Percentiles rank a stretch among this genome's conserved stretches.
These are phyloP conservation scores for Fusarium falciforme DNA, from an alignment of 2,329 filamentous ascomycete genomes.

Conservation along the genomic window DNA sequence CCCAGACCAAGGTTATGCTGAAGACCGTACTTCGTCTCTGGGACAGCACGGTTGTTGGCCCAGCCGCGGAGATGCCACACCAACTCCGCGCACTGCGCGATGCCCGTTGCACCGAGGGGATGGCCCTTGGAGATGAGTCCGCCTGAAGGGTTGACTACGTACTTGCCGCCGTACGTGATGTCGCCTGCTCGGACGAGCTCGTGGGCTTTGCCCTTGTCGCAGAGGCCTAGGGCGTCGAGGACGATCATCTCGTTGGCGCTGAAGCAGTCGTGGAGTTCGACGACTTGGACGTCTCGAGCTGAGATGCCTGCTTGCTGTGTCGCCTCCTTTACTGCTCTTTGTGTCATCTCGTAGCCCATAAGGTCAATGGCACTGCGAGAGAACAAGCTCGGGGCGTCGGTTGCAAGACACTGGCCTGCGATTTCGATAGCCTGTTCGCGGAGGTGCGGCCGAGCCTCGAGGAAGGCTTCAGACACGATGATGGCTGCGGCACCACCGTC, in stretches of 20 bases:
- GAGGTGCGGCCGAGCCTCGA: constrained; percentile 85
- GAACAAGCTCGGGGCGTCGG: constrained; percentile 84
- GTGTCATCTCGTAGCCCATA: constrained; percentile 88
- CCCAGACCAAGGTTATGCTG: constrained; percentile 96
- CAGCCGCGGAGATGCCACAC: constrained; percentile 96
- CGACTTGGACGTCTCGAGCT: constrained; percentile 78
- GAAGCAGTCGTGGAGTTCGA: constrained; percentile 97
- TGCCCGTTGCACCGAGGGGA: constrained; percentile 91
- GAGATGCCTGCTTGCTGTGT: constrained; percentile 78
- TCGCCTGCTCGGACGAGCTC: constrained; percentile 88
- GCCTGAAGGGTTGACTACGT: constrained; percentile 92
- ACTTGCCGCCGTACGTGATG: constrained; percentile 88
- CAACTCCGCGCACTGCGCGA: constrained; percentile 94
- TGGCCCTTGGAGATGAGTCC: constrained; percentile 97
- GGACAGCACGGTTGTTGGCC: constrained; percentile 87
- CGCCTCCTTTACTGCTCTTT: constrained; percentile 76
- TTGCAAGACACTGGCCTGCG: constrained; percentile 88
- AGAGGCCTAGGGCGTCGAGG: constrained; percentile 87
- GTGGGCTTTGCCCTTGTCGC: constrained; percentile 84
- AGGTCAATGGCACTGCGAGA: constrained; percentile 85
- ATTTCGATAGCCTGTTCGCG: constrained; percentile 86
- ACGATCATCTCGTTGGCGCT: constrained; percentile 93
- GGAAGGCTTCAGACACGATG: constrained; percentile 88
- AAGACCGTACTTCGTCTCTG: constrained; percentile 77
- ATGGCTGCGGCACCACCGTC: constrained; percentile 92